phyloP scores from a whole-genome alignment of 2,329 filamentous ascomycete genomes.

The Helicocarpus griseus region DNA sequence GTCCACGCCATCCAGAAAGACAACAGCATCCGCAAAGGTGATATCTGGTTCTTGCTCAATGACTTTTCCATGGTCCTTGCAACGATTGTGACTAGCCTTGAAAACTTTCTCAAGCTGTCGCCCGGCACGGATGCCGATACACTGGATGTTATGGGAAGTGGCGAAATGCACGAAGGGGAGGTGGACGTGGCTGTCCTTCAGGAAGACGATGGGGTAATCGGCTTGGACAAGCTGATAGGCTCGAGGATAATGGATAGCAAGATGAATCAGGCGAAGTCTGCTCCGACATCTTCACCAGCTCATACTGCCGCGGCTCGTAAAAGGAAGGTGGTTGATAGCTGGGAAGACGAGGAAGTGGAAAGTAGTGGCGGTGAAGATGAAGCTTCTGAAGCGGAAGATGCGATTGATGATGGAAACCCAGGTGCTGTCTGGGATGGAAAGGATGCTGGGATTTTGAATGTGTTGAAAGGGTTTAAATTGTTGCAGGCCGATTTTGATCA shows the following conservation, averaged over 20 bases:
- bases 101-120: conserved; percentile 23
- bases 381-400: conserved; percentile 1
- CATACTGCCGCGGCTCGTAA: conserved; percentile 1
- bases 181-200: conserved; percentile 11
- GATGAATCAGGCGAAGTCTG: neutral
- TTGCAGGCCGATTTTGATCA: conserved; percentile 24
- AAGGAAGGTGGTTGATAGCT: conserved; percentile 14
- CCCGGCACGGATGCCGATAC: conserved; percentile 13
- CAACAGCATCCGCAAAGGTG: conserved; percentile 56
- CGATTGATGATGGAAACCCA: neutral
- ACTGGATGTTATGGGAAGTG: conserved; percentile 20
- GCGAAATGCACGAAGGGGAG: conserved; percentile 19
- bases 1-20: conserved; percentile 49
- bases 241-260: neutral
- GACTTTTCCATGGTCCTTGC: conserved; percentile 47
- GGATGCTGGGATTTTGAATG: conserved; percentile 13
- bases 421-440: conserved; percentile 7
- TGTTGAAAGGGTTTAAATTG: conserved; percentile 21
- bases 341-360: conserved; percentile 14
- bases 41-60: conserved; percentile 65
- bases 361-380: conserved; percentile 8
- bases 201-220: neutral
- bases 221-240: neutral
- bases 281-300: neutral
- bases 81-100: conserved; percentile 25